phyloP scores from a whole-genome alignment of 148 eudicot genomes.

The Talinum fruticosum region DNA sequence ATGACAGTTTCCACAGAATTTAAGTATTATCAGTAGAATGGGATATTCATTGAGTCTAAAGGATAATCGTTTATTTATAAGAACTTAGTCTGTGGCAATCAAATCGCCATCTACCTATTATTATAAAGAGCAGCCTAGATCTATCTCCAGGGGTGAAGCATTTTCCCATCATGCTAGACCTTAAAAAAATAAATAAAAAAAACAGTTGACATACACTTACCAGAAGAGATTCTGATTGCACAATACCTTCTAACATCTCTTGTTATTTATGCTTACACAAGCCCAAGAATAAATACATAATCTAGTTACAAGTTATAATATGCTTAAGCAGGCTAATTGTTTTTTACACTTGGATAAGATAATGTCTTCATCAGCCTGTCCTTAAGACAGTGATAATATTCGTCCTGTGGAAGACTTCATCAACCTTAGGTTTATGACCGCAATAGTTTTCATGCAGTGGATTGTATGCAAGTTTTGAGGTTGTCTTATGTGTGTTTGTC shows the following conservation, averaged over 20 bases:
- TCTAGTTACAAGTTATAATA: background rate
- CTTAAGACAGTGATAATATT: background rate
- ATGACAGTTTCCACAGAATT: slow-evolving; percentile 17
- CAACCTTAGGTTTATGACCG: too few species aligned
- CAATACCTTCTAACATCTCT: background rate
- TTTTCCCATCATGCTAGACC: background rate
- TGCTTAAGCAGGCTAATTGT: background rate
- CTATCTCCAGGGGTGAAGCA: background rate
- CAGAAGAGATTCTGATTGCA: background rate
- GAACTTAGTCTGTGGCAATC: background rate
- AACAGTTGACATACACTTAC: background rate
- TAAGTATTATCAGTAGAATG: slow-evolving; percentile 10
- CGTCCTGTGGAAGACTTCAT: background rate
- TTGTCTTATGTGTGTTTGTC: background rate
- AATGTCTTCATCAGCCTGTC: background rate
- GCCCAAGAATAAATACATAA: background rate
- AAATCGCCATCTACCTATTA: slow-evolving; percentile 9
- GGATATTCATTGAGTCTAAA: slow-evolving; percentile 19
- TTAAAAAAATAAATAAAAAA: too few species aligned
- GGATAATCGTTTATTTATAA: slow-evolving; percentile 8
- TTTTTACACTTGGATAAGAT: background rate
- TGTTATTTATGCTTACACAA: background rate
- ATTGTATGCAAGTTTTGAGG: background rate
- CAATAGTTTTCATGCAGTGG: too few species aligned
- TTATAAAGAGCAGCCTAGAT: slow-evolving; percentile 2